phyloP scores from a whole-genome alignment of 495 filamentous ascomycete species.

The Penicillium nucicola region DNA sequence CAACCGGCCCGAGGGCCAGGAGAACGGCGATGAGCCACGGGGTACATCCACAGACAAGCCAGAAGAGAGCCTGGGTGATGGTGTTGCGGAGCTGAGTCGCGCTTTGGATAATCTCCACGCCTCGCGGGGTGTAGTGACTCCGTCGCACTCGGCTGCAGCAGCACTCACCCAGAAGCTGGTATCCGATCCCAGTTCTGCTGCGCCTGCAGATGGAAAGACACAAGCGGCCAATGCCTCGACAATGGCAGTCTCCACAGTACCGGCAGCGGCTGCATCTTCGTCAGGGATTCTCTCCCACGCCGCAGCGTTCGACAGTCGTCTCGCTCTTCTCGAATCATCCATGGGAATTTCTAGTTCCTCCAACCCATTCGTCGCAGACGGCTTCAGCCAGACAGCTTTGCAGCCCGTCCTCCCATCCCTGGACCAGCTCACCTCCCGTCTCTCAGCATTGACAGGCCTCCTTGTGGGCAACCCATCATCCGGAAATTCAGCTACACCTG shows the following conservation, averaged over 20 bases:
- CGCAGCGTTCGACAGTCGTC: constrained; percentile 80
- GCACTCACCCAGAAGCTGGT: constrained; percentile 33
- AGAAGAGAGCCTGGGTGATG: constrained; percentile 38
- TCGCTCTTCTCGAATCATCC: constrained; percentile 73
- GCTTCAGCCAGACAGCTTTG: constrained; percentile 59
- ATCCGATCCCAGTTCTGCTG: constrained; percentile 7
- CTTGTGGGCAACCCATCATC: constrained; percentile 40
- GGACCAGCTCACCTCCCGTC: constrained; percentile 53
- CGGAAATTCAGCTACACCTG: constrained; percentile 21
- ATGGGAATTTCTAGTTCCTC: constrained; percentile 72
- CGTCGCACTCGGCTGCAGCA: constrained; percentile 35
- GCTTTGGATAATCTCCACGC: constrained; percentile 55
- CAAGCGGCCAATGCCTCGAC: constrained; percentile 2
- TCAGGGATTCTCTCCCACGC: constrained; percentile 69
- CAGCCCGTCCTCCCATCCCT: constrained; percentile 78
- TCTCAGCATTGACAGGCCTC: constrained; percentile 40
- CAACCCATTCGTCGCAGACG: constrained; percentile 60
- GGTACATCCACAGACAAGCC: constrained; percentile 16
- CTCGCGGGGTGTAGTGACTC: constrained; percentile 27
- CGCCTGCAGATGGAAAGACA: constrained; percentile 4
- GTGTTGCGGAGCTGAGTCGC: constrained; percentile 60
- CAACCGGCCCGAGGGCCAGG: constrained; percentile 8
- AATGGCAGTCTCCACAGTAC: constrained; percentile 1
- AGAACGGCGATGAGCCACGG: not conserved
- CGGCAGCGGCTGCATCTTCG: constrained; percentile 33